Evolutionary conservation across 1,284 basidiomycete species (phyloP), one percentile per base, ranked within the genome.

Genomic region (Pisolithus thermaeus): DNA sequence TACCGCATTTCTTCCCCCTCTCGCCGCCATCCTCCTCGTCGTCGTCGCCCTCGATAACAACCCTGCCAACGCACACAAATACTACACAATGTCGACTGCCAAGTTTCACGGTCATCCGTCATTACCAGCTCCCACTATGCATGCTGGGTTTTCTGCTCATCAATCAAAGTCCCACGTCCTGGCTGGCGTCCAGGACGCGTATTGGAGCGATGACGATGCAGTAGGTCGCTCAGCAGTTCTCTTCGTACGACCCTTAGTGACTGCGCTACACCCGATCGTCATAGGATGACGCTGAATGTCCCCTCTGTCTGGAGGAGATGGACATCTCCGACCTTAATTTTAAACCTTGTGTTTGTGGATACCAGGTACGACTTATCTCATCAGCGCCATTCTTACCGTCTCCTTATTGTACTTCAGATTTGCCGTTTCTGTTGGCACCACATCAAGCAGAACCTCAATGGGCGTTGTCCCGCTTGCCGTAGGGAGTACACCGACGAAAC

Each of bases 381-480:
- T 56, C 49, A 58, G 48, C 28, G 41, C 53, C 56, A 53, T 58
- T 52, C 54, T 54, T 49, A 47, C 48, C 25, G 23, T 45, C 36
- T 47, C 45, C 52, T 58, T 20, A 30, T 52, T 56, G 56, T 59
- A 50, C 55, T 55, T 39, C 60, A 98, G 94, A 95, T 99, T 61
- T 99, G 97, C 70, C 90, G 95, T 55, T 99, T 99, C 75, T 99
- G 97, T 71, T 99, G 95, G 86, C 92, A 98, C 73, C 94, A 98
- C 73, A 96, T 97, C 80, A 90, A 92, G 76, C 83, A 93, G 74
- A 91, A 97, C 72, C 77, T 97, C 54, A 99, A 99, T 70, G 89
- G 95, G 56, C 84, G 93, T 50, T 99, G 97, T 70, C 97, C 97
- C 38, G 97, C 97, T 35, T 99, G 97, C 73, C 81, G 97, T 64